Conservation (phyloP, 2,329 filamentous ascomycete species). For the Pseudogymnoascus sp. region DNA sequence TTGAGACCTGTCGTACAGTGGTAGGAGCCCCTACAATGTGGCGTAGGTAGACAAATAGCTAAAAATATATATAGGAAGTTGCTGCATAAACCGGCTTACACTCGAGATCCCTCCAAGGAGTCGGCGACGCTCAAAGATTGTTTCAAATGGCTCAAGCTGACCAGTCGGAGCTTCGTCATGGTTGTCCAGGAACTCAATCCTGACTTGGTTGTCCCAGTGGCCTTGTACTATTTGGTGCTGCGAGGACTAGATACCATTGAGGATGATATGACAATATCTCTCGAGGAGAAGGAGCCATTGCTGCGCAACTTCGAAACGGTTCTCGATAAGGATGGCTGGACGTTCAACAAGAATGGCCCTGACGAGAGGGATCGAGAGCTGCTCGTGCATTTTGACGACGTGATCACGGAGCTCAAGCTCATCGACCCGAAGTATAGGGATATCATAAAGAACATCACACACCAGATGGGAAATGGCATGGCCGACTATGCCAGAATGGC, state of each 20-base stretch:
- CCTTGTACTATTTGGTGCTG: constrained; percentile 86
- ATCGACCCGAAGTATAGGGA: constrained; percentile 75
- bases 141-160: constrained; percentile 78
- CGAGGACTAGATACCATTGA: constrained; percentile 96
- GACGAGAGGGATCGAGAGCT: constrained; percentile 93
- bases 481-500: constrained; percentile 86
- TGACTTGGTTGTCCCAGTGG: constrained; percentile 81
- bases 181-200: constrained; percentile 96
- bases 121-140: constrained; percentile 67
- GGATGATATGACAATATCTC: constrained; percentile 89
- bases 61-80: constrained; percentile 60
- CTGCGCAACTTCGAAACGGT: constrained; percentile 74
- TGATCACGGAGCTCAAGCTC: constrained; percentile 80
- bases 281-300: constrained; percentile 76
- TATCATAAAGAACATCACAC: constrained; percentile 87
- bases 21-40: constrained; percentile 38
- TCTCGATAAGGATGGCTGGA: constrained; percentile 83
- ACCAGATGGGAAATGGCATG: constrained; percentile 98
- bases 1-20: constrained; percentile 83
- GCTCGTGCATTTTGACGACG: constrained; percentile 82
- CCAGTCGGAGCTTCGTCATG: constrained; percentile 84
- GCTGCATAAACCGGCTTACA: constrained; percentile 92
- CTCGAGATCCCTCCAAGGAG: constrained; percentile 70
- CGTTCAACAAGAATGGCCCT: constrained; percentile 73
- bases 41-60: background rate